phyloP scores from a whole-genome alignment of 441 rosid species.

The Aquilaria agallochum region DNA sequence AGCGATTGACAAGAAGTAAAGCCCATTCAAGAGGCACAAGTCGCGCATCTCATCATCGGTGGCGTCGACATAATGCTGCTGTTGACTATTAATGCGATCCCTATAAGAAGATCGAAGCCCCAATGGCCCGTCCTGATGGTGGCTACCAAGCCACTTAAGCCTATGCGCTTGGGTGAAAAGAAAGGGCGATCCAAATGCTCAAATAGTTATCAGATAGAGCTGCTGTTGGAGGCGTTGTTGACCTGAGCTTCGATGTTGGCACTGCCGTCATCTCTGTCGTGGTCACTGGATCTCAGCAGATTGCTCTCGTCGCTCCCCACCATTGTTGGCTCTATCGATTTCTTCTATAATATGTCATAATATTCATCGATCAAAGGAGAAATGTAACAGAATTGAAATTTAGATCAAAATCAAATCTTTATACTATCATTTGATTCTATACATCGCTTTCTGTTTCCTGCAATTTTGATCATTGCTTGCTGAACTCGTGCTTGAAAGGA shows the following conservation, averaged over 20 bases:
- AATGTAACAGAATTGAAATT: too few relatives aligned
- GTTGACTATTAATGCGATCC: conserved; percentile 9
- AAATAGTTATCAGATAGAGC: conserved; percentile 44
- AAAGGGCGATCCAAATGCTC: conserved; percentile 71
- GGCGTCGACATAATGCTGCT: conserved; percentile 23
- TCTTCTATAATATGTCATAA: too few relatives aligned
- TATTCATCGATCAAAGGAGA: too few relatives aligned
- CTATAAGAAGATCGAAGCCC: conserved; percentile 17
- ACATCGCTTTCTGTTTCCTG: too few relatives aligned
- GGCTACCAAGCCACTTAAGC: conserved; percentile 42
- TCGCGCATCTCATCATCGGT: conserved; percentile 53
- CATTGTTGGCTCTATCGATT: too few relatives aligned
- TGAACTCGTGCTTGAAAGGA: too few relatives aligned
- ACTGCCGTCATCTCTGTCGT: conserved; percentile 13
- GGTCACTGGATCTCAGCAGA: conserved; percentile 43
- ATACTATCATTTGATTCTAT: too few relatives aligned
- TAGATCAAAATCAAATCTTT: too few relatives aligned
- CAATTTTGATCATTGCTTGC: too few relatives aligned
- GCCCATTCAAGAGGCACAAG: conserved; percentile 95
- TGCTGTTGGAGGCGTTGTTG: conserved; percentile 16
- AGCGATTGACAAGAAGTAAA: conserved; percentile 77
- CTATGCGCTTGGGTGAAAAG: conserved; percentile 55
- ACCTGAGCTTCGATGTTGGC: conserved; percentile 47
- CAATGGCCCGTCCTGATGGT: conserved; percentile 18
- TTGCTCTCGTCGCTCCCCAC: conserved; percentile 43